Evolutionary conservation across 306 rosid species (phyloP), one percentile per base, ranked within the genome.

Genomic region (Lathyrus sativus): DNA sequence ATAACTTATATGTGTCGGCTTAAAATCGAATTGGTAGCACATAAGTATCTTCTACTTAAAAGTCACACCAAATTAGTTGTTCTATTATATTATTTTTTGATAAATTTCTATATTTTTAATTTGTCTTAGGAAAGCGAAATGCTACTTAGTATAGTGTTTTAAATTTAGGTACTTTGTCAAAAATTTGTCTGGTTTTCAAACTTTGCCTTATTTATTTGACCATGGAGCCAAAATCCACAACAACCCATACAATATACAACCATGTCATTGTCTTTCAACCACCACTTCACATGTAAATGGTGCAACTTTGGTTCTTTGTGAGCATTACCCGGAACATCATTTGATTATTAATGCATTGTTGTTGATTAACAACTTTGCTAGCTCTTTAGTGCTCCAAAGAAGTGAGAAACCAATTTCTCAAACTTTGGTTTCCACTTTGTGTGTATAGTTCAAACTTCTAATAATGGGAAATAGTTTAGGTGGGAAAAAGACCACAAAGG

Each of bases 391-490:
- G 10, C 5, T 22, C 53, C 58, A 58, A 50, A 61, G 3, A 15
- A 13, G 41, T 37, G 37, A 73, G n/a, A 19, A 70, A 29, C 43
- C 18, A 55, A 51, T 6, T 4, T 9, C 39, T 24, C 48, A 50
- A 37, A 22, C 5, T 26, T 9, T 7, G 11, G 38, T 26, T 26
- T 2, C 38, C 59, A 53, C 13, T 19, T 51, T 53, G n/a, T 22
- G 7, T 10, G 71, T 7, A 7, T 64, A 50, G 46, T 66, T 17
- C 19, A 24, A 11, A 44, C 19, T 65, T 12, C 4, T 35, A 12
- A 7, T 35, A 45, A 93, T 95, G 99, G 99, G 99, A 2, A 95
- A 95, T 74, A 72, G 66, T 31, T 84, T 93, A 46, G 91, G 95
- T 13, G 75, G 76, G 9, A 93, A 84, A 28, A 95, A 84, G 68